Percentiles rank a stretch among this genome's conserved stretches.
Evolutionary conservation across 1,284 basidiomycete genomes (phyloP).

Genomic region (Ustilago crameri): DNA sequence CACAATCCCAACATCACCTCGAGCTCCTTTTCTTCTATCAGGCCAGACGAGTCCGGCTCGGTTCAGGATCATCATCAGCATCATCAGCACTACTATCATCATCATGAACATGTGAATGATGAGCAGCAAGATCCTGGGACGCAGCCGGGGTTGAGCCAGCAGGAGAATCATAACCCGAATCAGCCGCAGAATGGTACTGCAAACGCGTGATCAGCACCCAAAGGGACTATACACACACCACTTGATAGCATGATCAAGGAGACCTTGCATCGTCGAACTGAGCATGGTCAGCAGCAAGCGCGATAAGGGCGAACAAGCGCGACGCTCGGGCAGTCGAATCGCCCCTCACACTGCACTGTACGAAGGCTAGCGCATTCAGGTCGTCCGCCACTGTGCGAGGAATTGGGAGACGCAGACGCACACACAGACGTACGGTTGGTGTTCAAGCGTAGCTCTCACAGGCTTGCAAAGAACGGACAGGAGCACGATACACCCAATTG

Average conservation of each 20-base stretch:
- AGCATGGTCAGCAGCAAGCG: no score
- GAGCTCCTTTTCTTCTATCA: slow-evolving; percentile 37
- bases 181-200: slow-evolving; percentile 17
- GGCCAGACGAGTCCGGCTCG: slow-evolving; percentile 38
- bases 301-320: no score
- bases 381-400: no score
- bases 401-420: no score
- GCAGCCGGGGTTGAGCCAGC: slow-evolving; percentile 43
- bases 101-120: slow-evolving; percentile 23
- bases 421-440: background rate
- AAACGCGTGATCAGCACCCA: slow-evolving; percentile 19
- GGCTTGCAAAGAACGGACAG: background rate
- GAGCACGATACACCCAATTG: background rate
- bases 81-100: slow-evolving; percentile 14
- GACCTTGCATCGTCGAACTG: no score
- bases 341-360: no score
- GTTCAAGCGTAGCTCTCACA: background rate
- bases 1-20: slow-evolving; percentile 42
- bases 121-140: slow-evolving; percentile 35
- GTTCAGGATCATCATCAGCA: slow-evolving; percentile 26
- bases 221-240: no score
- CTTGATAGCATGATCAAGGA: no score
- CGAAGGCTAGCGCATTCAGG: no score
- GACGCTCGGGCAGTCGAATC: no score
- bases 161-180: slow-evolving; percentile 51